phyloP scores from a whole-genome alignment of 2,329 filamentous ascomycete species.

The Mycocentrospora acerina region DNA sequence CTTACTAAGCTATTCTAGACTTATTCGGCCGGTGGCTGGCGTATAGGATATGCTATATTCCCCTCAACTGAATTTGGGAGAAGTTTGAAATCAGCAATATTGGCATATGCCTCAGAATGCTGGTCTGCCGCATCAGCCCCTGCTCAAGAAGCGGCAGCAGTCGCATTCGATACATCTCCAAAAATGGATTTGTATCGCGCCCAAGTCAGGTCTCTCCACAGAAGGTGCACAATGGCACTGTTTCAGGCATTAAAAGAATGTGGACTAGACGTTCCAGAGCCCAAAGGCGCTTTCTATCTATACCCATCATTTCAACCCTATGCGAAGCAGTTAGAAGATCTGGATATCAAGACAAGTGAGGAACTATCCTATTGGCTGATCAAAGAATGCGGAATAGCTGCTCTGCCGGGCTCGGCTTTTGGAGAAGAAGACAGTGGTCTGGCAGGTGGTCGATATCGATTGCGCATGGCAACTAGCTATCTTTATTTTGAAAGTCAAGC shows the following conservation, averaged over 20 bases:
- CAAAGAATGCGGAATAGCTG: slow-evolving; percentile 3
- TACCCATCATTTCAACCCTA: slow-evolving; percentile 5
- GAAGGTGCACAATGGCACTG: neutral
- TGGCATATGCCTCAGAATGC: slow-evolving; percentile 7
- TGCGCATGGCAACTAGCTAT: slow-evolving; percentile 7
- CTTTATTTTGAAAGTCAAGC: slow-evolving; percentile 1
- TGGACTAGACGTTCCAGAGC: slow-evolving; percentile 3
- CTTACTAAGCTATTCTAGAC: neutral
- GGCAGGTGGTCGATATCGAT: slow-evolving; percentile 1
- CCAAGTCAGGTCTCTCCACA: slow-evolving; percentile 1
- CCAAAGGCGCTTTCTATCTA: slow-evolving; percentile 5
- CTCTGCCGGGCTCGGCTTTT: slow-evolving; percentile 3
- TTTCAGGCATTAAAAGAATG: neutral
- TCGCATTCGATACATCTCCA: slow-evolving; percentile 2
- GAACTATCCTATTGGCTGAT: slow-evolving; percentile 2
- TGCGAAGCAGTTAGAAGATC: neutral
- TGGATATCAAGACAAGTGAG: slow-evolving; percentile 1
- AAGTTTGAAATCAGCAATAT: slow-evolving; percentile 1
- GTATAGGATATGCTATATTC: slow-evolving; percentile 3
- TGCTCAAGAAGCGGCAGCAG: slow-evolving; percentile 3
- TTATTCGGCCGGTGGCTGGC: slow-evolving; percentile 5
- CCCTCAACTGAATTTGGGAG: slow-evolving; percentile 2
- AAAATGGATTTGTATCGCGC: slow-evolving; percentile 3
- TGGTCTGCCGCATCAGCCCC: slow-evolving; percentile 7
- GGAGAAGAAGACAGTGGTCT: slow-evolving; percentile 3